phyloP scores from a whole-genome alignment of 768 basidiomycete species.

The Naganishia vishniacii region DNA sequence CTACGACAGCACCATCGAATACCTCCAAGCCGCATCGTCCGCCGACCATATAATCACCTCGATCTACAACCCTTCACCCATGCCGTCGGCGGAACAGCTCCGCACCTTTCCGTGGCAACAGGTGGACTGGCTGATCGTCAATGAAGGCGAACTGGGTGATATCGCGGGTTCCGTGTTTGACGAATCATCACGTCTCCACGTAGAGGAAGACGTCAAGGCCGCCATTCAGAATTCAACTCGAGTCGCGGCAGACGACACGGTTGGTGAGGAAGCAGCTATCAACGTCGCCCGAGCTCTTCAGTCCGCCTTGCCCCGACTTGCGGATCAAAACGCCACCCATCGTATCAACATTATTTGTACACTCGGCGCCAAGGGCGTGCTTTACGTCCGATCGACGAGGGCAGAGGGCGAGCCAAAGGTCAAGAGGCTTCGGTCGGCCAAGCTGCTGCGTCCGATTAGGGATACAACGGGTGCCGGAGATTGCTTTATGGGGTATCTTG shows the following conservation, averaged over 20 bases:
- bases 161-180: conserved; percentile 26
- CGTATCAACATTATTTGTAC: conserved; percentile 24
- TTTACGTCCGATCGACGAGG: conserved; percentile 5
- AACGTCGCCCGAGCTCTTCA: neutral
- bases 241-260: neutral
- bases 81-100: conserved; percentile 44
- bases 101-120: conserved; percentile 44
- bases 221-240: neutral
- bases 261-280: neutral
- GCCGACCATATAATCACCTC: conserved; percentile 32
- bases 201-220: conserved; percentile 13
- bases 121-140: conserved; percentile 50
- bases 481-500: conserved; percentile 47
- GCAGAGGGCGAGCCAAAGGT: neutral
- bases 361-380: conserved; percentile 16
- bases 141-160: conserved; percentile 49
- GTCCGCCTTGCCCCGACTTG: neutral
- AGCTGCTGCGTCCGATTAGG: conserved; percentile 33
- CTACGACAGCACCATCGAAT: conserved; percentile 39
- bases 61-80: conserved; percentile 52
- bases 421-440: conserved; percentile 38
- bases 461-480: conserved; percentile 49
- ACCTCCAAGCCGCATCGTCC: conserved; percentile 33
- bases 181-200: neutral
- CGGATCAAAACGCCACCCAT: neutral